Base-by-base conservation (phyloP, 1,139 yeast species). In the Suhomyces ambrosiae region DNA sequence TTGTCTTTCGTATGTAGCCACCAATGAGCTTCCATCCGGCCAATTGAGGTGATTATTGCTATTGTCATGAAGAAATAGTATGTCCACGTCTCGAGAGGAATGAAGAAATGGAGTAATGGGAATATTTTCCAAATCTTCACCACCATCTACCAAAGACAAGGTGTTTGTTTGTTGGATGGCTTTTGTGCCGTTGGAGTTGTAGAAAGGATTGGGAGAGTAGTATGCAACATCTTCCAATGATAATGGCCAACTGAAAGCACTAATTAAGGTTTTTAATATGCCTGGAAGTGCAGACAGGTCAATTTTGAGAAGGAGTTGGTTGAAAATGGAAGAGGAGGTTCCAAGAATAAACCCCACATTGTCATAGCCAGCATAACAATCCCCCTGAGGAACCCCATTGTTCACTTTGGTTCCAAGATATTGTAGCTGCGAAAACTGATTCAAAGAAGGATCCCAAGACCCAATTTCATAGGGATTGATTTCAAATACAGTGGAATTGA, bases 321-420 rank as follows among this genome's bases (percentile, higher is more conserved):
- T 56, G 43, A 54, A 56, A 19, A 54, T 32, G 3, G 53, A 30
- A 11, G 54, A 51, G 11, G 54, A 48, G 3, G 60, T 54, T 3
- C 56, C 59, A 45, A 52, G 46, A 9, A 54, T 35, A 30, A 45
- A 56, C 2, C 56, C 61, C 1, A 54, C 49, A 26, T 54, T 55
- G 38, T 56, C 61, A 22, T 48, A 50, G 8, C 53, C 53, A 3
- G 41, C 45, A 8, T 48, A 41, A 27, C 60, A 55, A 28, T 47
- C 46, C 26, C 53, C 61, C 28, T 48, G 49, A 2, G 66, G 58
- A 17, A 37, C 27, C 0, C 73, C 73, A 34, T 57, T 54, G 27
- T 46, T 45, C 14, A 61, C 57, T 2, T 53, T 46, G 5, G 68
- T 56, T 1, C 71, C 71, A 40, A 68, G 45, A 35, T 67, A 68